Conservation (phyloP, 1,284 basidiomycete genomes). For the Sphaerobolus stellatus region DNA sequence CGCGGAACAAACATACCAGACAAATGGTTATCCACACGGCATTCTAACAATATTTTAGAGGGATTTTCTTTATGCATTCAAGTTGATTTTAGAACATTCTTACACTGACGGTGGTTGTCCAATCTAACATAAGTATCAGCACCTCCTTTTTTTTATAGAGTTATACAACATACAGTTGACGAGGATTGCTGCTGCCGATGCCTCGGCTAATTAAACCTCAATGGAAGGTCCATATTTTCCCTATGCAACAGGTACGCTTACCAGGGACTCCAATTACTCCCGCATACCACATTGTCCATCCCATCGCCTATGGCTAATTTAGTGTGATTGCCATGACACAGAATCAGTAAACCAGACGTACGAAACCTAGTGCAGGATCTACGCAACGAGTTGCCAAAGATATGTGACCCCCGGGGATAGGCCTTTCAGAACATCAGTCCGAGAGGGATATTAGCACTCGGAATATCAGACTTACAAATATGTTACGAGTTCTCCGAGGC, state of each 20-base stretch:
- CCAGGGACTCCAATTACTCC: constrained; percentile 66
- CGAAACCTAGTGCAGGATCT: constrained; percentile 75
- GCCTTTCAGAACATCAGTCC: not conserved
- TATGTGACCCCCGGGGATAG: constrained; percentile 64
- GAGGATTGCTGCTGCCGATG: constrained; percentile 74
- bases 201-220: constrained; percentile 38
- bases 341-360: not conserved
- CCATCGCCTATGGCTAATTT: constrained; percentile 50
- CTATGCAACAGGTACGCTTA: not conserved
- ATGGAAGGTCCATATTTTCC: not conserved
- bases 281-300: constrained; percentile 82
- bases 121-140: constrained; percentile 33
- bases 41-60: constrained; percentile 35
- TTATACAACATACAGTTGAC: constrained; percentile 46
- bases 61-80: not conserved
- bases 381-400: constrained; percentile 78
- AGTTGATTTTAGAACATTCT: not conserved
- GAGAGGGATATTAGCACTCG: not conserved
- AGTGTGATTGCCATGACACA: not conserved
- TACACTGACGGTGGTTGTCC: constrained; percentile 37
- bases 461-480: constrained; percentile 48
- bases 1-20: constrained; percentile 32
- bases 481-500: constrained; percentile 61
- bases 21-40: constrained; percentile 78
- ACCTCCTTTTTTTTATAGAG: not conserved